phyloP scores from a whole-genome alignment of 768 basidiomycete species.

The Lactarius tabidus region DNA sequence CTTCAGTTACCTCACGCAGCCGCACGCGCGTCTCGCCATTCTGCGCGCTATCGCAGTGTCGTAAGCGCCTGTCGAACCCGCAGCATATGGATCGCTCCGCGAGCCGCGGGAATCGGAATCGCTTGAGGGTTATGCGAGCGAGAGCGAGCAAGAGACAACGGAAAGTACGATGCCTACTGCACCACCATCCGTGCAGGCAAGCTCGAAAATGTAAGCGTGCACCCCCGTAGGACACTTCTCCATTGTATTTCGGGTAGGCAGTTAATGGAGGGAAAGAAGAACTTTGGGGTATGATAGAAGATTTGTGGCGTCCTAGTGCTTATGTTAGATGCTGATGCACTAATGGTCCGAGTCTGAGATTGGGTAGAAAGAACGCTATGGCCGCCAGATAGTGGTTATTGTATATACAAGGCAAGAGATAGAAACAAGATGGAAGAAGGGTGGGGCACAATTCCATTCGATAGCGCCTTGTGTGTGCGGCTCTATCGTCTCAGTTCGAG shows the following conservation, averaged over 20 bases:
- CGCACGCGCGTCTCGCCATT: background rate
- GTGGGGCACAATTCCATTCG: background rate
- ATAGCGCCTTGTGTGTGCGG: too few species aligned
- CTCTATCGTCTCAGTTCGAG: slow-evolving; percentile 23
- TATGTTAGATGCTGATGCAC: background rate
- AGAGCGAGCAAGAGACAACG: slow-evolving; percentile 39
- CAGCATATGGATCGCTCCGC: slow-evolving; percentile 24
- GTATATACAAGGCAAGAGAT: background rate
- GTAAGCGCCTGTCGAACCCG: slow-evolving; percentile 22
- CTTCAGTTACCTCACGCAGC: background rate
- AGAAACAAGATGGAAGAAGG: background rate
- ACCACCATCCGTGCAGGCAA: slow-evolving; percentile 42
- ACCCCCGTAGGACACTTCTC: slow-evolving; percentile 42
- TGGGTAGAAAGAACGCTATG: too few species aligned
- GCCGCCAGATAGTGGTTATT: background rate
- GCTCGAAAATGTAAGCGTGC: slow-evolving; percentile 41
- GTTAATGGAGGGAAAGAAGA: background rate
- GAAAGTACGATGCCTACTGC: slow-evolving; percentile 36
- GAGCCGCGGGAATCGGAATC: slow-evolving; percentile 16
- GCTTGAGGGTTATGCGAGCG: slow-evolving; percentile 29
- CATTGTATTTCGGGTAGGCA: background rate
- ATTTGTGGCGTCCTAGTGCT: background rate
- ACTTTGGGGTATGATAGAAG: background rate
- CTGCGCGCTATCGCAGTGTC: slow-evolving; percentile 9
- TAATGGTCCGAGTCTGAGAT: background rate